Conservation (phyloP, 495 filamentous ascomycete genomes). For the Neurospora pannonica region DNA sequence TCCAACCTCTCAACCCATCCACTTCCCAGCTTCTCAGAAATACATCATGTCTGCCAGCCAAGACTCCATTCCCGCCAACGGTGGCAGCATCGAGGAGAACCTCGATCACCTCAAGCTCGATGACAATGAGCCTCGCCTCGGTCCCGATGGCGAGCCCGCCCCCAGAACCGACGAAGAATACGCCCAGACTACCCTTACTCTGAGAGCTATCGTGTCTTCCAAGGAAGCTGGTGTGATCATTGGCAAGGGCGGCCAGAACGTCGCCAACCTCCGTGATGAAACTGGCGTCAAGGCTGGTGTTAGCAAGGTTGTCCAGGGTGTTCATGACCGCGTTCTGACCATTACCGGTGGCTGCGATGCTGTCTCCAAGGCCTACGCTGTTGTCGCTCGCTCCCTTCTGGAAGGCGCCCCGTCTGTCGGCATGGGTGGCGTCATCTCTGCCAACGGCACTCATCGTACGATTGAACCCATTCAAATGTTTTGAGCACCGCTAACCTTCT, state of each 20-base stretch:
- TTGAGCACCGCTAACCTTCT: slow-evolving; percentile 13
- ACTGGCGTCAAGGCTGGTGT: slow-evolving; percentile 96
- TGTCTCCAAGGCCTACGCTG: slow-evolving; percentile 82
- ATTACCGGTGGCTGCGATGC: slow-evolving; percentile 81
- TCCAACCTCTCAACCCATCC: background rate
- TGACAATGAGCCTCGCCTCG: slow-evolving; percentile 47
- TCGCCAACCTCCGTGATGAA: slow-evolving; percentile 91
- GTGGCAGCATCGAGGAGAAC: slow-evolving; percentile 40
- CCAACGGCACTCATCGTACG: slow-evolving; percentile 90
- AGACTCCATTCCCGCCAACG: slow-evolving; percentile 32
- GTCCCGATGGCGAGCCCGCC: slow-evolving; percentile 57
- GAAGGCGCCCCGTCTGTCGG: slow-evolving; percentile 91
- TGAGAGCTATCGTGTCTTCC: slow-evolving; percentile 94
- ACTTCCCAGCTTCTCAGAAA: slow-evolving; percentile 3
- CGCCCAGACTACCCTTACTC: slow-evolving; percentile 76
- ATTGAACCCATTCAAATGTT: background rate
- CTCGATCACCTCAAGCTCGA: slow-evolving; percentile 37
- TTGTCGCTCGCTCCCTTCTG: slow-evolving; percentile 81
- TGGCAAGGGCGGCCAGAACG: slow-evolving; percentile 96
- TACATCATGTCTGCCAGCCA: slow-evolving; percentile 39
- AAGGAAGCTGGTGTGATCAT: slow-evolving; percentile 99
- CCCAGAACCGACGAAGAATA: slow-evolving; percentile 95
- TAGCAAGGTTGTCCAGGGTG: slow-evolving; percentile 94
- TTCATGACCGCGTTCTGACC: slow-evolving; percentile 92
- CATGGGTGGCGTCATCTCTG: slow-evolving; percentile 80